A percentile compares a stretch with the other conserved stretches of the same genome.
Evolutionary conservation across 441 rosid genomes (phyloP).

Genomic region (Rhodomyrtus psidioides): DNA sequence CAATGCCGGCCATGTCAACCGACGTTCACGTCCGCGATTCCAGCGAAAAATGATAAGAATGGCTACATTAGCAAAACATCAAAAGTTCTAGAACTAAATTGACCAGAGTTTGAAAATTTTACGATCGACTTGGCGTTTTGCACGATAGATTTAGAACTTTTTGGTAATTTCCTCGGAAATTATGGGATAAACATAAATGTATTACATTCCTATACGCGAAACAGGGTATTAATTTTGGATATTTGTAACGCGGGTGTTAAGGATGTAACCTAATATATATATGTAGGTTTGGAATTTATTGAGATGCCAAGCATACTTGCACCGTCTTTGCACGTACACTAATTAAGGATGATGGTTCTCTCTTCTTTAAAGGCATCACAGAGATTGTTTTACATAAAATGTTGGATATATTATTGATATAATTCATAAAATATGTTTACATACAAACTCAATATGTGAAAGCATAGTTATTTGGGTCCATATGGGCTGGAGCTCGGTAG

Average conservation of each 20-base stretch:
- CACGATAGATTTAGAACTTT: background rate
- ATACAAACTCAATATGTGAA: too few relatives aligned
- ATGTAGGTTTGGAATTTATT: background rate
- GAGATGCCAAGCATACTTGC: background rate
- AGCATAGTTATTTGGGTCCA: too few relatives aligned
- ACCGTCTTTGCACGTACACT: too few relatives aligned
- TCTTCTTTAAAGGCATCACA: background rate
- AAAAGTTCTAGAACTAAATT: background rate
- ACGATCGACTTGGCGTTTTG: background rate
- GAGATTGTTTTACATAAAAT: background rate
- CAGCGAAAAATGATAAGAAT: fast-evolving
- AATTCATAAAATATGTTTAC: too few relatives aligned
- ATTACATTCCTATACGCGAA: background rate
- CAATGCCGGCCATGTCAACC: too few relatives aligned
- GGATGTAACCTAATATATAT: background rate
- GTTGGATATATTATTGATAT: too few relatives aligned
- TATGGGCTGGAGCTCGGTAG: too few relatives aligned
- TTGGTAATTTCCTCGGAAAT: background rate
- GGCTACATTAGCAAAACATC: background rate
- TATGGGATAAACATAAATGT: background rate
- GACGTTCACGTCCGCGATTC: too few relatives aligned
- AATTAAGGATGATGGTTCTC: background rate
- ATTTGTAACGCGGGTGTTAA: background rate
- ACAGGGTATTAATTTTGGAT: background rate
- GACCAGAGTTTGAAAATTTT: background rate